Evolutionary conservation across 2,329 filamentous ascomycete species (phyloP), one percentile per base, ranked within the genome.

Genomic region (Alternaria postmessia): DNA sequence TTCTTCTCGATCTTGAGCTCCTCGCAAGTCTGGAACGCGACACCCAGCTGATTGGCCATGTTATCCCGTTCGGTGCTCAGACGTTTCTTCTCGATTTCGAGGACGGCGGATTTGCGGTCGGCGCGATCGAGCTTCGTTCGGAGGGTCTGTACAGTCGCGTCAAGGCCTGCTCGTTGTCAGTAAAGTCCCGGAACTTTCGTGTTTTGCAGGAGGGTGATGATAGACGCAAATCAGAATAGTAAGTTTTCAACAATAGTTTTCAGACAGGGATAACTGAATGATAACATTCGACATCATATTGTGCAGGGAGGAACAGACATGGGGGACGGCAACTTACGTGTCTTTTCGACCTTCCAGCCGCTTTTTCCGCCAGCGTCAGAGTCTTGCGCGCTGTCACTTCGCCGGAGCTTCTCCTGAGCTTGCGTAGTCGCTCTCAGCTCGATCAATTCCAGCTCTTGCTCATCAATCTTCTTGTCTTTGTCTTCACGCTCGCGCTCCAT

Each of bases 191-290:
- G 8, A 18, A 6, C 3, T 28, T 9, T 0, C 1, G 24, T 8
- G 1, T n/a, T 7, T 11, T 36, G 4, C 7, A 1, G 34, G 16
- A 8, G 34, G 0, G 34, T n/a, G 12, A 18, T 38, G 1, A 3
- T n/a, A 38, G 34, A 38, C 16, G 90, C 93, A 90, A 92, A 90
- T 91, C 88, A 94, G 93, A 90, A 85, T 82, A 52, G 76, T 73
- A 76, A 62, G 82, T 85, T 88, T 87, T 97, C 94, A 93, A 96
- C 94, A 97, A 81, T 82, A 80, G 83, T 84, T 81, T 96, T 97
- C 92, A 95, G 94, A 91, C 92, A 97, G 94, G 94, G 77, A 79
- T 78, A 79, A 79, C 74, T 79, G 77, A 75, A 85, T 89, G 86
- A 87, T 85, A 86, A 84, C 85, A 76, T 85, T 83, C 91, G 89